Evolutionary conservation across 2,329 filamentous ascomycete species (phyloP).

Genomic region (Claviceps maximensis): DNA sequence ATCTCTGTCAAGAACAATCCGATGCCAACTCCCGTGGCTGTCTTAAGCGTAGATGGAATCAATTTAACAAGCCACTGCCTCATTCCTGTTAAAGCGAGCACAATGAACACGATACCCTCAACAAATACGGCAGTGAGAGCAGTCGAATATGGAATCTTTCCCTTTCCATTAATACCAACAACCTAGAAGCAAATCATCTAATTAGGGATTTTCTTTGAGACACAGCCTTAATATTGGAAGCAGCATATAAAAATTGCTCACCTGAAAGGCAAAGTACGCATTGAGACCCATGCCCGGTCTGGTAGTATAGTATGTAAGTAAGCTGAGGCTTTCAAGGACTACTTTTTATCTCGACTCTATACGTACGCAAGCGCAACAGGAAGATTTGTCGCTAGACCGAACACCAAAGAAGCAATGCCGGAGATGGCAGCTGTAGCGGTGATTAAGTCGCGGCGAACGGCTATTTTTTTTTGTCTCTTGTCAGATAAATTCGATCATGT

Average conservation of each 20-base stretch:
- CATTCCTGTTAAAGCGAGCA: conserved; percentile 53
- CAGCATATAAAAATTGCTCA: conserved; percentile 1
- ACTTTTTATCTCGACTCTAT: neutral
- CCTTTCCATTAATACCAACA: conserved; percentile 45
- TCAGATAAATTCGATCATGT: conserved; percentile 3
- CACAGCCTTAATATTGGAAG: neutral
- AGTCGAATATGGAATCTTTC: conserved; percentile 42
- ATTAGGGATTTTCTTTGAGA: neutral
- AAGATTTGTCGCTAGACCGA: conserved; percentile 71
- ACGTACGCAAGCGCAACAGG: conserved; percentile 35
- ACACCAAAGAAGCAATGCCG: conserved; percentile 60
- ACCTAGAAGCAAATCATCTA: conserved; percentile 21
- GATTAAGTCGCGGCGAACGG: conserved; percentile 62
- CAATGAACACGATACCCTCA: conserved; percentile 51
- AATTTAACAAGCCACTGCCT: conserved; percentile 59
- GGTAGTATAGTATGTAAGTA: conserved; percentile 1
- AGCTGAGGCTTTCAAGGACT: neutral
- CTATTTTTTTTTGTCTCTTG: conserved; percentile 17
- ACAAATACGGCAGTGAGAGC: conserved; percentile 52
- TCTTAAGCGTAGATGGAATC: conserved; percentile 52
- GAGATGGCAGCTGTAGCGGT: conserved; percentile 74
- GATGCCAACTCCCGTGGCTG: conserved; percentile 51
- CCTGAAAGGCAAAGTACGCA: conserved; percentile 53
- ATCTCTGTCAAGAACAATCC: conserved; percentile 52
- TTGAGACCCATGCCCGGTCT: conserved; percentile 57